Evolutionary conservation across 139 green algal species (phyloP).

Genomic region (Chlamydomonas incerta): DNA sequence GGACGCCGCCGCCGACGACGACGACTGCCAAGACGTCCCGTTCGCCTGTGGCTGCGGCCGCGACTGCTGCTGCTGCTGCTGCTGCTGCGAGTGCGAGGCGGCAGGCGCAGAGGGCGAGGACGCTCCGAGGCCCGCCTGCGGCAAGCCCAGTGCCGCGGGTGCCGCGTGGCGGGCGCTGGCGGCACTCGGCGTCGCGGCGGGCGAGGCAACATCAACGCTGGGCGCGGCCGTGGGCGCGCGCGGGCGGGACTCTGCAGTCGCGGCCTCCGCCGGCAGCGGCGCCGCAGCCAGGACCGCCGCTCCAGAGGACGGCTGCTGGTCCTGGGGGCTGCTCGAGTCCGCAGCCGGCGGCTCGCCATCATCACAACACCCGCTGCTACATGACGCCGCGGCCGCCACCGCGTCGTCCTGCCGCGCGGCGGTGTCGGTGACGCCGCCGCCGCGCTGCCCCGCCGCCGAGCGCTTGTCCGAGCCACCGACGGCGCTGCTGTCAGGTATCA

Average conservation of each 20-base stretch:
- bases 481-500: constrained; percentile 9
- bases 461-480: neutral
- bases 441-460: too few relatives aligned
- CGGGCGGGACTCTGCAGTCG: too few relatives aligned
- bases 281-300: too few relatives aligned
- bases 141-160: too few relatives aligned
- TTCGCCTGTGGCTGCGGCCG: neutral
- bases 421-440: neutral
- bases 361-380: neutral
- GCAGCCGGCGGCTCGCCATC: neutral
- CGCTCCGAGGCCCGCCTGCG: too few relatives aligned
- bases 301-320: neutral
- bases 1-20: too few relatives aligned
- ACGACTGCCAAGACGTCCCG: neutral
- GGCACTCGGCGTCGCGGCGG: too few relatives aligned
- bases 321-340: neutral
- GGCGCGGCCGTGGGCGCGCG: too few relatives aligned
- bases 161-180: too few relatives aligned
- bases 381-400: neutral
- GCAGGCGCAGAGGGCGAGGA: too few relatives aligned
- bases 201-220: too few relatives aligned
- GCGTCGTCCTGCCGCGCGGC: neutral
- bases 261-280: neutral
- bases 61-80: neutral
- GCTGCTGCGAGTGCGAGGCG: neutral